Evolutionary conservation across 2,329 filamentous ascomycete genomes (phyloP).

Genomic region (Claviceps paspali): DNA sequence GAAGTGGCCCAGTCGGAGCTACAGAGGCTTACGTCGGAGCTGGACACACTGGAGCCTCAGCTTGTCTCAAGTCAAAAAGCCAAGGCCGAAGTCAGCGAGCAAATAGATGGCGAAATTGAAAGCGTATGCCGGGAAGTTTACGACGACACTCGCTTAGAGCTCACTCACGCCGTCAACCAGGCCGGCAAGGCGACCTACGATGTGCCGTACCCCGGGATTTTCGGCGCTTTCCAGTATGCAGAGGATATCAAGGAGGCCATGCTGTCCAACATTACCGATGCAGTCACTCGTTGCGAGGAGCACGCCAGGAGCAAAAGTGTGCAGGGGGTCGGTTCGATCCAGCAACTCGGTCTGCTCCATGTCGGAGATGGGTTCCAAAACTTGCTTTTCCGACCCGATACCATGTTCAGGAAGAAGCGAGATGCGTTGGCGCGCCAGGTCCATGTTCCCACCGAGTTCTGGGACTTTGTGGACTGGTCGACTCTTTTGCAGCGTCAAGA

Average conservation of each 20-base stretch:
- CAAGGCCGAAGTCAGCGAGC: conserved; percentile 61
- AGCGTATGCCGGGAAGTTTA: conserved; percentile 77
- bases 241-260: conserved; percentile 88
- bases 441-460: conserved; percentile 72
- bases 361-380: conserved; percentile 77
- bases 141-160: conserved; percentile 59
- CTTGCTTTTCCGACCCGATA: conserved; percentile 74
- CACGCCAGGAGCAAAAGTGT: conserved; percentile 67
- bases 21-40: conserved; percentile 64
- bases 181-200: conserved; percentile 67
- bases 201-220: conserved; percentile 73
- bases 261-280: conserved; percentile 69
- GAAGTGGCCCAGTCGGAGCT: conserved; percentile 78
- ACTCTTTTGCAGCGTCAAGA: conserved; percentile 79
- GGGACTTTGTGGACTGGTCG: conserved; percentile 84
- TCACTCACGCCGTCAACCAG: conserved; percentile 60
- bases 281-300: conserved; percentile 69
- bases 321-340: conserved; percentile 70
- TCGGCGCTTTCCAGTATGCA: conserved; percentile 78
- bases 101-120: conserved; percentile 71
- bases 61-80: conserved; percentile 75
- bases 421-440: conserved; percentile 74
- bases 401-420: conserved; percentile 81
- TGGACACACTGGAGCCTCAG: conserved; percentile 69
- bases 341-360: conserved; percentile 74